Base-by-base conservation (phyloP, 2,329 filamentous ascomycete genomes). In the Sclerotinia sclerotiorum region DNA sequence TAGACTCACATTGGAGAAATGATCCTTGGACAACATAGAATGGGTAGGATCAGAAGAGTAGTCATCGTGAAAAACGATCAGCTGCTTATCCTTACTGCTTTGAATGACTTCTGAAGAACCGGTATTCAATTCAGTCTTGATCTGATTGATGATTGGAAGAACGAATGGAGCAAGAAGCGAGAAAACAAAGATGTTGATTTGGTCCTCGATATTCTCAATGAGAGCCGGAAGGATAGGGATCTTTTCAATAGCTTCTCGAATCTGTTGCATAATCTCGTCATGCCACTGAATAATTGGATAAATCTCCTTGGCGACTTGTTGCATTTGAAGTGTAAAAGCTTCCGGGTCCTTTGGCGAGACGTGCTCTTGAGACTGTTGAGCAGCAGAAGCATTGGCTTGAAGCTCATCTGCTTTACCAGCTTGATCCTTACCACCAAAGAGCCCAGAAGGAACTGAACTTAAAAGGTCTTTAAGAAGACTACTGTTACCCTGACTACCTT, bases 1-100 rank as follows among this genome's bases (percentile, higher is more conserved):
- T 42, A 13, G 29, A 71, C 73, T 65, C 71, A 76, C 74, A 29
- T 77, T 78, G 74, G 83, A 80, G 79, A 97, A 97, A 80, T 97
- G 94, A 76, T 97, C 94, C 82, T 97, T 97, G 69, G 93, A 93
- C 65, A 97, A 83, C 94, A 97, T 97, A 27, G 92, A 96, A 81
- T 97, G 94, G 1, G 94, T 97, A 0, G 94, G 94, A 76, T 97
- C 90, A 27, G 87, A 88, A 71, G 82, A 90, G 64, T 85, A 71
- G 76, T 96, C 90, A 72, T 97, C 89, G 56, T 91, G 81, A 79
- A 97, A 97, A 62, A 97, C 93, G 73, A 96, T 85, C 75, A 91
- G 88, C 81, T 97, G 93, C 82, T 97, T 90, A 65, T 90, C 87
- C 78, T 90, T 85, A 78, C 91, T 94, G 81, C 90, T 93, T 75